Base-by-base conservation (phyloP, 257 asterid species). In the Plantago elongata region DNA sequence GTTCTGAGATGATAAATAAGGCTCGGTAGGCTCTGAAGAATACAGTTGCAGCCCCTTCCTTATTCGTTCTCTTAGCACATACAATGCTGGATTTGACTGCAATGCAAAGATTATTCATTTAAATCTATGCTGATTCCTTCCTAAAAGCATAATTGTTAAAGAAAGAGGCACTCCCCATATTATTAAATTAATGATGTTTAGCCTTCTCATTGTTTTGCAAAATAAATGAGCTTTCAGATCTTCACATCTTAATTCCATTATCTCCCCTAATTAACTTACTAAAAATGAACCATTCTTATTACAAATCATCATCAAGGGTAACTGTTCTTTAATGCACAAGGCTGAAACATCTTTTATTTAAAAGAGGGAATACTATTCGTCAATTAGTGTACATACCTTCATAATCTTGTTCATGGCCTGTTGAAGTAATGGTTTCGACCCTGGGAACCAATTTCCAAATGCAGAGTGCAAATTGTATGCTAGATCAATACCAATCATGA, bases 331-430 rank as follows among this genome's bases (percentile, higher is more conserved):
- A 7, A 7, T 34, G 40, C 40, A 34, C 40, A 34, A 34, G 7
- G 8, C 40, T 22, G 27, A 22, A 22, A 22, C 27, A 22, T 22
- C 27, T 22, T 34, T 34, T 5, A 34, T 7, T 3, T 34, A 34
- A 34, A 34, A 34, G 40, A 34, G 40, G 40, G 40, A 34, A 0
- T 34, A 34, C 40, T 34, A 34, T 13, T 1, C 27, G 18, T 18
- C 13, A 17, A 18, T 51, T 51, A 22, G 11, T 17, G 12, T 18
- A 4, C 1, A 30, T 70, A 92, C 99, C 99, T 93, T 93, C 99
- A 93, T 93, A 67, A 93, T 93, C 79, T 93, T 93, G 83, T 93
- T 93, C 99, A 93, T 93, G 38, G 99, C 99, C 81, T 93, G 99
- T 4, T 97, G 96, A 69, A 93, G 83, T 77, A 93, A 72, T 2